These are phyloP conservation scores for Hyaloscypha bicolor DNA, from an alignment of 495 filamentous ascomycete genomes.

Conservation along the genomic window DNA sequence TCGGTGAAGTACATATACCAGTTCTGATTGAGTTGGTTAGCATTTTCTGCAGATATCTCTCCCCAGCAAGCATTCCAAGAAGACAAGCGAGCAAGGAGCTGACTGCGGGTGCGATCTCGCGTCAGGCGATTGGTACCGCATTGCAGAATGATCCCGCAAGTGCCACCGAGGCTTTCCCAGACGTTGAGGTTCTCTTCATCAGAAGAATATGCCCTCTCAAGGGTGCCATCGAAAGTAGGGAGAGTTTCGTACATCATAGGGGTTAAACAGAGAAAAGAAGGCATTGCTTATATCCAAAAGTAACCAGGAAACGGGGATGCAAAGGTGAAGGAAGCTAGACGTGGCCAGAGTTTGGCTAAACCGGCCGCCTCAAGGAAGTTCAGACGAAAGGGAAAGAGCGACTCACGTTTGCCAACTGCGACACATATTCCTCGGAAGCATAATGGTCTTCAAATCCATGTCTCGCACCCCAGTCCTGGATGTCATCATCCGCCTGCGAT, in stretches of 20 bases:
- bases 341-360: slow-evolving; percentile 40
- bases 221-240: not conserved
- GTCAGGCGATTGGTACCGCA: not conserved
- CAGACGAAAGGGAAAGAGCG: slow-evolving; percentile 37
- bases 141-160: not conserved
- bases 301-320: not conserved
- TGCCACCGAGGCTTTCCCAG: not conserved
- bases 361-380: not conserved
- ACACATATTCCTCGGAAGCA: slow-evolving; percentile 64
- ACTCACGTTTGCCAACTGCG: slow-evolving; percentile 57
- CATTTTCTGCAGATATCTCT: not conserved
- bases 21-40: slow-evolving; percentile 48
- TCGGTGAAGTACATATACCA: slow-evolving; percentile 99
- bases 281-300: not conserved
- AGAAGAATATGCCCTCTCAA: not conserved
- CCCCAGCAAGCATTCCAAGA: not conserved
- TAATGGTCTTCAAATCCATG: slow-evolving; percentile 75
- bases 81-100: not conserved
- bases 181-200: not conserved
- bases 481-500: slow-evolving; percentile 37
- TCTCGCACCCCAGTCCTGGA: slow-evolving; percentile 55
- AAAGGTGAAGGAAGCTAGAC: not conserved
- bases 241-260: not conserved
- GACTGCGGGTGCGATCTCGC: not conserved
- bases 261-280: not conserved